Percentiles rank a stretch among this genome's conserved stretches.
Conservation (phyloP, 768 basidiomycete genomes). For the Rhizopogon rudus region DNA sequence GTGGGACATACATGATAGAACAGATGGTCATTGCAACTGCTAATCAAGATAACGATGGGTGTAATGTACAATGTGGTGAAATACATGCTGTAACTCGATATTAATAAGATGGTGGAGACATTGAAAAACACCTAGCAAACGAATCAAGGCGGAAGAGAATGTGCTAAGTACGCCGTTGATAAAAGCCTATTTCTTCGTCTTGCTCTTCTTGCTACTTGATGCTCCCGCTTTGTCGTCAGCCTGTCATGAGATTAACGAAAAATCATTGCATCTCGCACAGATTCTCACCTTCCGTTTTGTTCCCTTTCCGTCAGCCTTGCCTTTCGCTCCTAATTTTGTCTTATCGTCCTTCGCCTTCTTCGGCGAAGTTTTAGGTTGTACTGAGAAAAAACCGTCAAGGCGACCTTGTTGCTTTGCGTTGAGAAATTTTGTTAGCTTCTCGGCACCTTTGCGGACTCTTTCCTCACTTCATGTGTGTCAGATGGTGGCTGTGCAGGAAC, state of each 20-base stretch:
- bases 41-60: neutral
- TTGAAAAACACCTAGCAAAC: neutral
- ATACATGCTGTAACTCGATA: neutral
- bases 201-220: slow-evolving; percentile 34
- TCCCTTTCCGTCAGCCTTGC: slow-evolving; percentile 33
- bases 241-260: slow-evolving; percentile 16
- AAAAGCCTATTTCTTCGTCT: slow-evolving; percentile 31
- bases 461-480: slow-evolving; percentile 70
- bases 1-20: neutral
- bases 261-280: slow-evolving; percentile 10
- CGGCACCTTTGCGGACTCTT: slow-evolving; percentile 90
- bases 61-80: neutral
- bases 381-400: slow-evolving; percentile 91
- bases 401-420: slow-evolving; percentile 94
- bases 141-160: neutral
- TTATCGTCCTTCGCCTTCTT: slow-evolving; percentile 34
- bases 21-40: neutral
- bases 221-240: slow-evolving; percentile 30
- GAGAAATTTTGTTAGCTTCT: slow-evolving; percentile 84
- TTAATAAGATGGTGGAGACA: neutral
- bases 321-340: slow-evolving; percentile 33
- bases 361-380: slow-evolving; percentile 54
- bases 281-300: slow-evolving; percentile 51
- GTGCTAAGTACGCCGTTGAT: neutral
- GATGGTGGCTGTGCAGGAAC: neutral